Conservation (phyloP, 164 flowering plant species). For the Aristolochia contorta region DNA sequence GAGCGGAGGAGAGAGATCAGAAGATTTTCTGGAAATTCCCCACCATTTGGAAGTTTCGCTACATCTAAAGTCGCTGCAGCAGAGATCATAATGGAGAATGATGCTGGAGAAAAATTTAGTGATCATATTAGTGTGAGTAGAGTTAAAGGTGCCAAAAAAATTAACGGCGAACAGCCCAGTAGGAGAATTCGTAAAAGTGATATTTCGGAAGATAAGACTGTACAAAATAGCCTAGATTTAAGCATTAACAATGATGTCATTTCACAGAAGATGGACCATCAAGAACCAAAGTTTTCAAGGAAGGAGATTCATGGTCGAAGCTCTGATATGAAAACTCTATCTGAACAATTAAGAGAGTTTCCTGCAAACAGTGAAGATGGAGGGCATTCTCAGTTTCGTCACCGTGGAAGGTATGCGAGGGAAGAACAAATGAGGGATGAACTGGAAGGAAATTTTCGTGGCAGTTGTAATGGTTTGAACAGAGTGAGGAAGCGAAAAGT, state of each 20-base stretch:
- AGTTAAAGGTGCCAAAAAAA: conserved; percentile 28
- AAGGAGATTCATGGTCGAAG: conserved; percentile 35
- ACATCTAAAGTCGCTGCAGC: conserved; percentile 47
- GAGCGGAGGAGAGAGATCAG: conserved; percentile 36
- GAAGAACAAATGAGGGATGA: conserved; percentile 25
- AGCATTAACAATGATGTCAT: conserved; percentile 18
- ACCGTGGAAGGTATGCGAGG: conserved; percentile 19
- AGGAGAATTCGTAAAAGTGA: conserved; percentile 27
- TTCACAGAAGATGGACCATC: conserved; percentile 26
- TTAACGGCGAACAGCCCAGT: conserved; percentile 38
- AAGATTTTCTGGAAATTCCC: conserved; percentile 36
- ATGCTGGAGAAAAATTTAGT: conserved; percentile 20
- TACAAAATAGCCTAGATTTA: conserved; percentile 16
- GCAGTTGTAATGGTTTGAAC: conserved; percentile 29
- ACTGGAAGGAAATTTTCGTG: conserved; percentile 27
- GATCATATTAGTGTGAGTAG: conserved; percentile 35
- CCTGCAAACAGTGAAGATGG: conserved; percentile 51
- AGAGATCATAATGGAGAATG: conserved; percentile 19
- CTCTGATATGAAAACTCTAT: conserved; percentile 38
- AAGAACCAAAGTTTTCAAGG: conserved; percentile 24
- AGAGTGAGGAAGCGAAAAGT: conserved; percentile 59
- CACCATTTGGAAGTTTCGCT: conserved; percentile 24
- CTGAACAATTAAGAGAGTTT: conserved; percentile 53
- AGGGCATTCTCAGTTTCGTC: conserved; percentile 36
- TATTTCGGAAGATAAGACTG: conserved; percentile 28